Base-by-base conservation (phyloP, 768 basidiomycete species). In the Termitomyces sp. region DNA sequence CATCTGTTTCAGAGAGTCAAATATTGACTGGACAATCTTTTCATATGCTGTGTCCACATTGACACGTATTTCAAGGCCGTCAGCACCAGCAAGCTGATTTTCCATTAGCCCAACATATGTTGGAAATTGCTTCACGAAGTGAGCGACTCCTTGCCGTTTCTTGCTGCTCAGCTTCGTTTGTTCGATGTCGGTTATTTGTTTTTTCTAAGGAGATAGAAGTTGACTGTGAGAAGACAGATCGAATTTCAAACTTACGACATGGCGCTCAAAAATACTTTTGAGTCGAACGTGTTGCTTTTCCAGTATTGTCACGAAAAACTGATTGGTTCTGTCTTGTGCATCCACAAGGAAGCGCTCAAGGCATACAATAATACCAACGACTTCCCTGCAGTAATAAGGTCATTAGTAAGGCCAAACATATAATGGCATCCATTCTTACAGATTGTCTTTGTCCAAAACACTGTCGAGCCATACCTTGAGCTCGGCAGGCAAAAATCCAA, bases 71-170 rank as follows among this genome's bases (percentile, higher is more conserved):
- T 90, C 90, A 56, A 94, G 78, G 4, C 77, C 81, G 64, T 91
- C 87, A 10, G 85, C 83, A 9, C 86, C 88, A 48, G 87, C 75
- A 20, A 98, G 81, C 66, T 98, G 96, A 26, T 74, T 79, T 72
- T 98, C 96, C 22, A 97, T 81, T 7, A 87, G 86, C 28, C 81
- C 76, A 63, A 94, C 84, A 68, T 96, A 98, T 12, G 85, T 78
- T 0, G 96, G 93, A 77, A 98, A 98, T 72, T 92, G 85, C 65
- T 90, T 91, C 64, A 98, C 85, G 69, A 97, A 98, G 47, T 90
- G 88, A 18, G 86, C 89, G 28, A 97, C 91, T 7, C 96, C 96
- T 64, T 86, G 89, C 39, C 96, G 86, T 68, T 95, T 97, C 79
- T 92, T 96, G 71, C 86, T 88, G 15, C 90, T 92, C 44, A 94